These are phyloP conservation scores for Casuarina equisetifolia DNA, from an alignment of 306 rosid genomes.

Conservation along the genomic window DNA sequence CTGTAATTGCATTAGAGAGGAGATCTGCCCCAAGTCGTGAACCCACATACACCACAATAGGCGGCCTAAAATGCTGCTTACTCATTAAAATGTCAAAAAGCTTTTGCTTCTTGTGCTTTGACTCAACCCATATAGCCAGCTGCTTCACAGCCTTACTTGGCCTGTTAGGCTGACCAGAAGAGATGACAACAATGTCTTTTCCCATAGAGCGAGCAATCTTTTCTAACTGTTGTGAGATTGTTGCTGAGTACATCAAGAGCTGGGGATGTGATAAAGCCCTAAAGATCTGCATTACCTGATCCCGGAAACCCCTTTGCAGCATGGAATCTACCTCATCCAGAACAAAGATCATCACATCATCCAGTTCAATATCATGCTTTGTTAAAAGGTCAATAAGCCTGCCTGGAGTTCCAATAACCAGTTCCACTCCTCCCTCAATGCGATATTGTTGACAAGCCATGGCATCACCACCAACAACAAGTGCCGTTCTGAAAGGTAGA, in stretches of 20 bases:
- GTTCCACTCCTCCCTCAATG: constrained; percentile 79
- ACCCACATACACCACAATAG: constrained; percentile 62
- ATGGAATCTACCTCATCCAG: constrained; percentile 92
- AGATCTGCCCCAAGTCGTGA: constrained; percentile 88
- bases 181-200: constrained; percentile 43
- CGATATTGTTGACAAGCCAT: constrained; percentile 79
- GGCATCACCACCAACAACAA: constrained; percentile 88
- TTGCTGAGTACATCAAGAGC: constrained; percentile 80
- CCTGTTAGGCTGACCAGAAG: constrained; percentile 65
- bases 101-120: constrained; percentile 80
- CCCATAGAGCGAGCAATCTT: constrained; percentile 63
- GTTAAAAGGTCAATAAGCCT: constrained; percentile 75
- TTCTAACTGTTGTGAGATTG: constrained; percentile 65
- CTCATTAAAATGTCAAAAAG: constrained; percentile 71
- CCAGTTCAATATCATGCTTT: constrained; percentile 64
- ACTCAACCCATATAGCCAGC: constrained; percentile 76
- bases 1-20: constrained; percentile 68
- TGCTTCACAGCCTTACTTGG: constrained; percentile 84
- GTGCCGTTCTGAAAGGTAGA: constrained; percentile 83
- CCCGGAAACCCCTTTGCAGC: constrained; percentile 75
- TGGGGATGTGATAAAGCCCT: constrained; percentile 73
- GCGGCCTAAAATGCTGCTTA: constrained; percentile 78
- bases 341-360: constrained; percentile 55
- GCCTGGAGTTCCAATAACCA: constrained; percentile 82
- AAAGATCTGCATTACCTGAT: constrained; percentile 78